These are phyloP conservation scores for Neonectria hederae DNA, from an alignment of 2,329 filamentous ascomycete species.

Conservation along the genomic window DNA sequence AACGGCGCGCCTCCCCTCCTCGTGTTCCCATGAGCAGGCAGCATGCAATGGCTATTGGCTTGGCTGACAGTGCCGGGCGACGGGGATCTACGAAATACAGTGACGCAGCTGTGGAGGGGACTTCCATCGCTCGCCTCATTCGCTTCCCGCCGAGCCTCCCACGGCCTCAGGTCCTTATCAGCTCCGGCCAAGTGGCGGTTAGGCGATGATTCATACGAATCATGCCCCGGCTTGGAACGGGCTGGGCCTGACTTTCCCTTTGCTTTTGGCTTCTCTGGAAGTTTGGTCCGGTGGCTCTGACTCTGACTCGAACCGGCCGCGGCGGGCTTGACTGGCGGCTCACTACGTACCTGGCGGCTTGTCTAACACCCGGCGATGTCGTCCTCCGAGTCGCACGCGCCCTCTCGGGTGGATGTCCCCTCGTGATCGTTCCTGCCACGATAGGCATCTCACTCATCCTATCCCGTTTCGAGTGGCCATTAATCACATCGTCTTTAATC, in stretches of 20 bases:
- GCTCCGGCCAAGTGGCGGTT: neutral
- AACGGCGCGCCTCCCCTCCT: constrained; percentile 26
- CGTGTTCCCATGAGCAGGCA: constrained; percentile 35
- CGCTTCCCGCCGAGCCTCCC: constrained; percentile 8
- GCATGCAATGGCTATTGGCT: constrained; percentile 30
- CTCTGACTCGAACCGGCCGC: constrained; percentile 19
- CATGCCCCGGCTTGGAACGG: neutral
- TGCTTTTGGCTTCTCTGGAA: constrained; percentile 17
- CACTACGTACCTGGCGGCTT: neutral
- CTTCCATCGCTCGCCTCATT: constrained; percentile 1
- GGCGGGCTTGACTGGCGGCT: constrained; percentile 14
- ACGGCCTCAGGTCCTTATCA: constrained; percentile 7
- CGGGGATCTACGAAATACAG: constrained; percentile 2
- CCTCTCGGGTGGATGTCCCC: constrained; percentile 3
- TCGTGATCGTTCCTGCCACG: constrained; percentile 17
- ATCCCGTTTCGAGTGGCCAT: constrained; percentile 23
- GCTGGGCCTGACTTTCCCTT: constrained; percentile 14
- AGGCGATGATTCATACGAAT: neutral
- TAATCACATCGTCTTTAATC: constrained; percentile 15
- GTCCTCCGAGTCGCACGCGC: constrained; percentile 4
- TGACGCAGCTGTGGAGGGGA: neutral
- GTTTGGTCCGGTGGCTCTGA: constrained; percentile 15
- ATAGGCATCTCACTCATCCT: constrained; percentile 13
- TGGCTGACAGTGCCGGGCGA: constrained; percentile 2
- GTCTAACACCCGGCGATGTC: neutral